phyloP scores from a whole-genome alignment of 2,329 filamentous ascomycete genomes.

The Dactylellina haptotyla region DNA sequence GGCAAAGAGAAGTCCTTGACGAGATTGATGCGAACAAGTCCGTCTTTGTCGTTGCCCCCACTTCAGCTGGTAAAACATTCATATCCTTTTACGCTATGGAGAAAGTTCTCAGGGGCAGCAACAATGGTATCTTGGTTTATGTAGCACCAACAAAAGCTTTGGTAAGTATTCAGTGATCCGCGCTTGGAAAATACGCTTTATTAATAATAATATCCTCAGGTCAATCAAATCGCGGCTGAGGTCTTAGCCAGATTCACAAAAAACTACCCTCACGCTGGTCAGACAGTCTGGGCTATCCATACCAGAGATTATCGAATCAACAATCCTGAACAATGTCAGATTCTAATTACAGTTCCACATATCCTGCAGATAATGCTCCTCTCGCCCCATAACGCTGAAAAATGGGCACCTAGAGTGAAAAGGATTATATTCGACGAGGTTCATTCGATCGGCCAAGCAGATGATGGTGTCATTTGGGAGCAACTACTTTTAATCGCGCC shows the following conservation, averaged over 20 bases:
- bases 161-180: conserved; percentile 58
- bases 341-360: conserved; percentile 80
- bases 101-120: conserved; percentile 73
- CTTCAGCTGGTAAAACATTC: conserved; percentile 83
- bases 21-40: conserved; percentile 76
- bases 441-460: conserved; percentile 79
- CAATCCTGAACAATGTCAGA: conserved; percentile 76
- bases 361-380: conserved; percentile 82
- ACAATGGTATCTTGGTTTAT: conserved; percentile 78
- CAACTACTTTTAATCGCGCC: conserved; percentile 78
- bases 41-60: conserved; percentile 79
- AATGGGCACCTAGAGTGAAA: conserved; percentile 75
- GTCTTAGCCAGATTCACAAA: conserved; percentile 79
- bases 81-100: conserved; percentile 88
- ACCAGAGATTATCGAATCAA: conserved; percentile 80
- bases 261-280: conserved; percentile 68
- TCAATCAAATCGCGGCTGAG: conserved; percentile 85
- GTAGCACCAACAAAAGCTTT: conserved; percentile 83
- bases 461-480: conserved; percentile 82
- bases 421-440: conserved; percentile 86
- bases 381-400: conserved; percentile 71
- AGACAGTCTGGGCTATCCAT: conserved; percentile 81
- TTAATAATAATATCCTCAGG: conserved; percentile 34
- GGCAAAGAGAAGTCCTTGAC: conserved; percentile 79
- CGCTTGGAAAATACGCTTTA: neutral